Percentiles rank a stretch among this genome's conserved stretches.
phyloP scores from a whole-genome alignment of 176 grass and related monocot species.

The Aegilops sharonensis region DNA sequence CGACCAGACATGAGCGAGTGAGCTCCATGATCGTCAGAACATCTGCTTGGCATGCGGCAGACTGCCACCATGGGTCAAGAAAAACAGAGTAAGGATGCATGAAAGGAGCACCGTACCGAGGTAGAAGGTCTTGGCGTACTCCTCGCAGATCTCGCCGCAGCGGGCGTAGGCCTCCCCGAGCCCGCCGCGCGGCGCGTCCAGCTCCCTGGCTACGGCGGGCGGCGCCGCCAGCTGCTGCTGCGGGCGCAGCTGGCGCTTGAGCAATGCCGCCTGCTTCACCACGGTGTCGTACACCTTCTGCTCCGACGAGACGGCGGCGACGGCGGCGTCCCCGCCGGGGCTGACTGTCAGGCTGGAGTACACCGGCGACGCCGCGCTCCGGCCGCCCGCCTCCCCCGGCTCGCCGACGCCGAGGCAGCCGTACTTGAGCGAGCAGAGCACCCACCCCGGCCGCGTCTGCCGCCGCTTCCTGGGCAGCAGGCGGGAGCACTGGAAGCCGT shows the following conservation, averaged over 20 bases:
- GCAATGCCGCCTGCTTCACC: constrained; percentile 77
- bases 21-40: not conserved
- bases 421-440: constrained; percentile 52
- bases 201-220: not conserved
- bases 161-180: constrained; percentile 74
- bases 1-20: not conserved
- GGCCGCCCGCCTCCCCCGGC: constrained; percentile 1
- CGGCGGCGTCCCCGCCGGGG: constrained; percentile 42
- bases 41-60: not conserved
- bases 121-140: constrained; percentile 98
- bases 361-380: constrained; percentile 13
- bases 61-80: not conserved
- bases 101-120: constrained; percentile 40
- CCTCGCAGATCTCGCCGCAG: constrained; percentile 80
- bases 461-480: not conserved
- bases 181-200: constrained; percentile 41
- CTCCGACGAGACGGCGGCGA: constrained; percentile 63
- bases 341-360: constrained; percentile 67
- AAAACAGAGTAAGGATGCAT: not conserved
- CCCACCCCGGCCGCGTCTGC: not conserved
- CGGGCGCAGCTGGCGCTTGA: constrained; percentile 44
- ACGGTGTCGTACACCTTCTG: constrained; percentile 93
- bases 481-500: constrained; percentile 13
- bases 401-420: constrained; percentile 49
- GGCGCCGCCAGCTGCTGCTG: not conserved